Base-by-base conservation (phyloP, 1,284 basidiomycete species). In the Melanopsichium pennsylvanicum region DNA sequence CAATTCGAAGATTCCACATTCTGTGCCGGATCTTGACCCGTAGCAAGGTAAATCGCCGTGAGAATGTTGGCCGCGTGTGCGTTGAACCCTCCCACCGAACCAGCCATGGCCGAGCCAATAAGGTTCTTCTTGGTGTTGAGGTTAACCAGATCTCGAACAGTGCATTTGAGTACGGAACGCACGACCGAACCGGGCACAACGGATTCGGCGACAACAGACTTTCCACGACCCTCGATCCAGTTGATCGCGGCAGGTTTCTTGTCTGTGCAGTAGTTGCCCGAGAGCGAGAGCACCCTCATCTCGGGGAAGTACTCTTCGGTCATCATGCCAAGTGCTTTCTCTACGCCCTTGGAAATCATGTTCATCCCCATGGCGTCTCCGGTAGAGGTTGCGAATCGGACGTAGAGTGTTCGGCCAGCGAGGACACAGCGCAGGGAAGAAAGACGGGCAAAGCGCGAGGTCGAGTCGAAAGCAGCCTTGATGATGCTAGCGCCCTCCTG, bases 311-410 rank as follows among this genome's bases (percentile, higher is more conserved):
- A 84, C 63, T 86, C 85, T n/a, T 72, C 56, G 70, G 86, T 86
- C 85, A 98, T 87, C 27, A 86, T 86, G 76, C 90, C 90, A 16
- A 99, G 86, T 18, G 93, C 92, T 83, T 92, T 92, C 84, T 98
- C 96, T 5, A 74, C 61, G 16, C 70, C 72, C 68, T 83, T 83
- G 4, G 82, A 83, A 42, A 83, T 83, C 95, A 99, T 99, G 85
- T 99, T 99, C 96, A 99, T 98, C 27, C 95, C 95, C 95, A 98
- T 99, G 25, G 95, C 96, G 80, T 98, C 96, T 51, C 96, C 96
- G 0, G 96, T 98, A 86, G 89, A 56, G 2, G 93, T 97, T 40
- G 91, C 91, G 79, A 99, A 97, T 41, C 96, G 87, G n/a, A 97
- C 89, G 81, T 90, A 98, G 33, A 99, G 84, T 32, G 93, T 97